Base-by-base conservation (phyloP, 164 flowering plant genomes). In the Piper longum region DNA sequence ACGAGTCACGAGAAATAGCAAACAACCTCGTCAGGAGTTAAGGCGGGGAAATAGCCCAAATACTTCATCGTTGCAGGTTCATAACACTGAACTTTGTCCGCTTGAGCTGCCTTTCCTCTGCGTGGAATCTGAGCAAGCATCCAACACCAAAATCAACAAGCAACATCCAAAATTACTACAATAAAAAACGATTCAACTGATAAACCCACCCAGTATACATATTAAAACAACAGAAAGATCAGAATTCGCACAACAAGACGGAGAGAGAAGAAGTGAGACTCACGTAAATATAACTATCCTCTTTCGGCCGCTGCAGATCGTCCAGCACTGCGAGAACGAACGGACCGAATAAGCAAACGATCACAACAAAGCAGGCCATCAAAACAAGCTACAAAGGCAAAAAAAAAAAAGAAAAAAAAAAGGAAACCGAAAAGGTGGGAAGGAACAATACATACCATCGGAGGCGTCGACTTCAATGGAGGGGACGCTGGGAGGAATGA, bases 31-130 rank as follows among this genome's bases (percentile, higher is more conserved):
- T 69, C 81, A 56, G 87, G 78, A 8, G 80, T 79, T 72, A 93
- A 70, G 43, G 92, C 96, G 16, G 96, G 86, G 65, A 77, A 83
- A 62, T 61, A 84, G 59, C 97, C 98, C 80, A 93, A 71, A 76
- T 93, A 93, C 67, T 88, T 90, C 99, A 93, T 93, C 7, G 99
- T 93, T 61, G 99, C 99, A 45, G 99, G 99, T 68, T 93, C 99
- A 71, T 90, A 93, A 75, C 99, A 93, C 71, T 83, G 95, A 62
- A 93, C 96, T 77, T 79, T 90, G 59, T 84, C 97, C 1, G 83
- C 63, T 58, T 82, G 92, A 43, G 73, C 79, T 39, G 79, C 72
- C 73, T 82, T 84, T 72, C 85, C 91, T 64, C 83, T 86, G 4
- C 95, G 83, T 70, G 99, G 97, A 48, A 93, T 80, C 98, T 93